These are phyloP conservation scores for Sporothrix curviconia DNA, from an alignment of 2,329 filamentous ascomycete species.

Conservation along the genomic window DNA sequence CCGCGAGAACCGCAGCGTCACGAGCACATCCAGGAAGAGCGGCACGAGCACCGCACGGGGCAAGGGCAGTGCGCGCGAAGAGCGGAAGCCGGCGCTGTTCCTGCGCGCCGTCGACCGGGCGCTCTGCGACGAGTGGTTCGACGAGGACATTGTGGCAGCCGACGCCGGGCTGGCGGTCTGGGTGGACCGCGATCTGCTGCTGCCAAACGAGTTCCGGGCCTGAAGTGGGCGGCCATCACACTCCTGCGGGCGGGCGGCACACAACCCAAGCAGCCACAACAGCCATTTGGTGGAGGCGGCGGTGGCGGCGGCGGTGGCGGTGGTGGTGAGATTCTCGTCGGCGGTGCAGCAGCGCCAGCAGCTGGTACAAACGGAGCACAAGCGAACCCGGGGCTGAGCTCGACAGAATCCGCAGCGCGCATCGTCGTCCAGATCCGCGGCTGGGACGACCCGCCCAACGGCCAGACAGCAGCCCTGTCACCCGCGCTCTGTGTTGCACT, in stretches of 20 bases:
- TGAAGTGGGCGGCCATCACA: conserved; percentile 75
- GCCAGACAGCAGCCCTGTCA: conserved; percentile 73
- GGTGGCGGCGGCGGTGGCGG: not conserved
- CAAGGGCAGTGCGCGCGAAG: conserved; percentile 48
- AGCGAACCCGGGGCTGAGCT: not conserved
- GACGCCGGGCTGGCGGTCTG: conserved; percentile 65
- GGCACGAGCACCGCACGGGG: conserved; percentile 63
- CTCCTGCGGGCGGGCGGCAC: conserved; percentile 74
- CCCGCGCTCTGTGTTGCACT: conserved; percentile 67
- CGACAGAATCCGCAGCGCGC: conserved; percentile 52
- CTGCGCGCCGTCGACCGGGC: conserved; percentile 70
- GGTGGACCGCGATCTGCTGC: conserved; percentile 73
- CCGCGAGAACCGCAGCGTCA: conserved; percentile 73
- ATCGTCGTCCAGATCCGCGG: conserved; percentile 67
- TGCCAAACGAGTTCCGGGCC: conserved; percentile 67
- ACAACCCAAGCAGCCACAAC: conserved; percentile 56
- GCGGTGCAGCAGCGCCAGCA: conserved; percentile 37
- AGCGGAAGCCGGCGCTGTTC: conserved; percentile 63
- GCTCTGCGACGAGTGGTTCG: conserved; percentile 69
- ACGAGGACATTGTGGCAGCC: conserved; percentile 43
- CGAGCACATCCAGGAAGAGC: conserved; percentile 72
- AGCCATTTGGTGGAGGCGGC: not conserved
- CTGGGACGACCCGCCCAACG: conserved; percentile 85
- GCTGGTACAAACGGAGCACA: not conserved
- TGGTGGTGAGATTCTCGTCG: conserved; percentile 38